A percentile compares a stretch with the other conserved stretches of the same genome.
Evolutionary conservation across 345 rosid species (phyloP).

Genomic region (Eucalyptus regnans): DNA sequence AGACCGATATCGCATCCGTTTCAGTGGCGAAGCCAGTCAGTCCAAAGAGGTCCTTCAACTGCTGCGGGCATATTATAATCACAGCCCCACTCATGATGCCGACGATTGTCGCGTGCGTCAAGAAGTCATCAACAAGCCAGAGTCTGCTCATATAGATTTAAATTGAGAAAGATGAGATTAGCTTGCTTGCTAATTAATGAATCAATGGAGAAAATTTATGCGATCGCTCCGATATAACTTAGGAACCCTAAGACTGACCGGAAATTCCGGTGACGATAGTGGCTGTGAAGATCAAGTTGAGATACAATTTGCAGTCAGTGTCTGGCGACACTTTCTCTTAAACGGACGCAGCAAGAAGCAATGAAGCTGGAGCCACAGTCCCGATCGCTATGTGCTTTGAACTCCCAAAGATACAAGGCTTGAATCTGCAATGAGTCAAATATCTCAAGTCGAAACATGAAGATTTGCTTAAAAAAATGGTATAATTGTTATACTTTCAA

Average conservation of each 20-base stretch:
- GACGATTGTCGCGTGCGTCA: too few species aligned
- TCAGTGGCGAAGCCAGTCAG: conserved; percentile 42
- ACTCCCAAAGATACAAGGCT: conserved; percentile 42
- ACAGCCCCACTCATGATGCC: conserved; percentile 94
- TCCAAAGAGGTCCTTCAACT: neutral
- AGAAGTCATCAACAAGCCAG: conserved; percentile 32
- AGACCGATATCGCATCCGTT: conserved; percentile 59
- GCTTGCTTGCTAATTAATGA: neutral
- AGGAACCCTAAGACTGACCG: conserved; percentile 50
- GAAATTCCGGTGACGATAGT: conserved; percentile 50
- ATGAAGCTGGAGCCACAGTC: conserved; percentile 31
- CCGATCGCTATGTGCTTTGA: too few species aligned
- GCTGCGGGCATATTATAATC: conserved; percentile 53
- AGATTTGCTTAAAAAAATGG: too few species aligned
- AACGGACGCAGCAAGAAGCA: conserved; percentile 40
- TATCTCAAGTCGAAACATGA: too few species aligned
- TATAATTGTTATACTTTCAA: too few species aligned
- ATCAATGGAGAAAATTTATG: neutral
- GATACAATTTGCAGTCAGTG: conserved; percentile 38
- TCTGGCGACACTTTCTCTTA: conserved; percentile 10
- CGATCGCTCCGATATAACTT: conserved; percentile 9
- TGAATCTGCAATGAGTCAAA: conserved; percentile 30
- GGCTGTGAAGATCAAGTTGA: conserved; percentile 57
- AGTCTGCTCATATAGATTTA: conserved; percentile 13
- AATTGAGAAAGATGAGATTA: neutral